These are phyloP conservation scores for Trichoderma arundinaceum DNA, from an alignment of 2,329 filamentous ascomycete genomes.

Conservation along the genomic window DNA sequence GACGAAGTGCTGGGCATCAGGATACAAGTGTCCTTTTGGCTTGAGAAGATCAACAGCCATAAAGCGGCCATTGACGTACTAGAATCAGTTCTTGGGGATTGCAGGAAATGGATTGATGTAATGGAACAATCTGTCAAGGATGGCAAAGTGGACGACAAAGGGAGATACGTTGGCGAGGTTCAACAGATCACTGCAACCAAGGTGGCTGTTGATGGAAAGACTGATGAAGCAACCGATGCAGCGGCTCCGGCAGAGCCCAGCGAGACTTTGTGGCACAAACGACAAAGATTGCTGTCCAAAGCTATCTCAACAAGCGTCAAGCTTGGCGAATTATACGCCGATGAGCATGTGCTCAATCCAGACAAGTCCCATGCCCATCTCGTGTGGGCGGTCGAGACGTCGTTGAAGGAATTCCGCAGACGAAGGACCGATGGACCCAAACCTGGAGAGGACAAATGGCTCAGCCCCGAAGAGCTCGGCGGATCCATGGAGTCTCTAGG, in stretches of 20 bases:
- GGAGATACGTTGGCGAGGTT: conserved; percentile 39
- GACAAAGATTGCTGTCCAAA: conserved; percentile 73
- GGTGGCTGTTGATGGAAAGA: conserved; percentile 25
- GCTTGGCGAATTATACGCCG: conserved; percentile 80
- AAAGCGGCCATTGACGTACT: conserved; percentile 75
- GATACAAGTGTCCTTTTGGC: conserved; percentile 77
- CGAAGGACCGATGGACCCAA: conserved; percentile 71
- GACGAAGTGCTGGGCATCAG: conserved; percentile 91
- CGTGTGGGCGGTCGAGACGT: conserved; percentile 80
- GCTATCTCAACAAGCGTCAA: conserved; percentile 80
- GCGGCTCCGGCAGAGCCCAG: conserved; percentile 35
- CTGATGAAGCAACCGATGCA: conserved; percentile 8
- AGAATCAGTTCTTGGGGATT: conserved; percentile 75
- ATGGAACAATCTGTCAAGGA: conserved; percentile 58
- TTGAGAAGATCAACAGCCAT: conserved; percentile 77
- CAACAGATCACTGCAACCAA: conserved; percentile 4
- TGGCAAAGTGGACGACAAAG: conserved; percentile 52
- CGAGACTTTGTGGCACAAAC: conserved; percentile 61
- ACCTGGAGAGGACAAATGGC: conserved; percentile 72
- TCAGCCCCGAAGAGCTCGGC: conserved; percentile 74
- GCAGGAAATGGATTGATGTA: conserved; percentile 63
- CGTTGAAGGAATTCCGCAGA: conserved; percentile 74
- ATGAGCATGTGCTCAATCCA: conserved; percentile 74
- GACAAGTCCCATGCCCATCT: conserved; percentile 75
- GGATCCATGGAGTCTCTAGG: conserved; percentile 76